Evolutionary conservation across 2,329 filamentous ascomycete species (phyloP).

Genomic region (Cordyceps fumosorosea): DNA sequence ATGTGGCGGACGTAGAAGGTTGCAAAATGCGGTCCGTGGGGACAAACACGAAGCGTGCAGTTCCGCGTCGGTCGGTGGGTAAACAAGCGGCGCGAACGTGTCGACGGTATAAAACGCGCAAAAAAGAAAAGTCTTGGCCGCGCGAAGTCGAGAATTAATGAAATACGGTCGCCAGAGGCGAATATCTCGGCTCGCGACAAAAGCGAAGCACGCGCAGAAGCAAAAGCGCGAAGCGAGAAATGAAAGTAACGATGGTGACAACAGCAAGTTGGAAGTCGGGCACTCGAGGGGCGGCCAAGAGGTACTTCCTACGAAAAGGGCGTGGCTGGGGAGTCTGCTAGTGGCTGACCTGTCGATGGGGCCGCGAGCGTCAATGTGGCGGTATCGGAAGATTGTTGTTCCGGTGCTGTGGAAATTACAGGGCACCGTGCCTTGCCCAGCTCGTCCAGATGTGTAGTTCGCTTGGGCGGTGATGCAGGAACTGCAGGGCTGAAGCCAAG

Average conservation of each 20-base stretch:
- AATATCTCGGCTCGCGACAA: constrained; percentile 21
- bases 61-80: constrained; percentile 12
- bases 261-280: constrained; percentile 17
- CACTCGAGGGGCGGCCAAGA: constrained; percentile 23
- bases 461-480: too few species aligned
- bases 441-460: neutral
- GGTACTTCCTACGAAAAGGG: constrained; percentile 28
- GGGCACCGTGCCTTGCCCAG: neutral
- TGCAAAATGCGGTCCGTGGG: neutral
- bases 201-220: constrained; percentile 17
- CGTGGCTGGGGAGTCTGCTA: constrained; percentile 30
- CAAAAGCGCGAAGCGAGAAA: constrained; percentile 16
- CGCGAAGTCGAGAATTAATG: constrained; percentile 8
- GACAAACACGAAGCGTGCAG: constrained; percentile 11
- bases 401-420: neutral
- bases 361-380: constrained; percentile 10
- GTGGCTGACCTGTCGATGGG: constrained; percentile 10
- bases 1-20: neutral
- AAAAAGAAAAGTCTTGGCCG: neutral
- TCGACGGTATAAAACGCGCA: constrained; percentile 9
- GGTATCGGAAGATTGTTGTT: neutral
- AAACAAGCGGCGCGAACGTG: constrained; percentile 14
- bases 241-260: constrained; percentile 18
- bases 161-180: constrained; percentile 19
- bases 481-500: too few species aligned